These are phyloP conservation scores for Clonostachys chloroleuca DNA, from an alignment of 2,329 filamentous ascomycete species.

Conservation along the genomic window DNA sequence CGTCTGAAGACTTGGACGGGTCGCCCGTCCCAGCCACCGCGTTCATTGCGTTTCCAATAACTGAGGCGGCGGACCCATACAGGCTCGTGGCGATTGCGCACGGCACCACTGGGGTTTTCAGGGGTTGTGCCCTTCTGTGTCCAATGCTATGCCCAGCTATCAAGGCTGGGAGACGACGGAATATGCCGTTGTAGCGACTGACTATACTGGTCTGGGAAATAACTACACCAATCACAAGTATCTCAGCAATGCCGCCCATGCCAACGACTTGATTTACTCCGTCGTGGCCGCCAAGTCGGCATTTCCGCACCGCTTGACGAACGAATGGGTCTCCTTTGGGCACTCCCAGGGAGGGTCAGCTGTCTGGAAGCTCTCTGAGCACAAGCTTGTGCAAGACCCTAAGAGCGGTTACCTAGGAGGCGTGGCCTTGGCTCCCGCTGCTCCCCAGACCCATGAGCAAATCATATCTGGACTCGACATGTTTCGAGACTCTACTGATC, in stretches of 20 bases:
- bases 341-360: slow-evolving; percentile 39
- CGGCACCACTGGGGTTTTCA: slow-evolving; percentile 33
- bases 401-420: slow-evolving; percentile 4
- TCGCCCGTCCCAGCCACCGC: slow-evolving; percentile 36
- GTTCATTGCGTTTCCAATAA: slow-evolving; percentile 17
- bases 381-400: slow-evolving; percentile 9
- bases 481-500: no score
- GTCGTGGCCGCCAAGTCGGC: slow-evolving; percentile 31
- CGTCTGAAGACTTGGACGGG: slow-evolving; percentile 33
- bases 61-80: no score
- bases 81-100: slow-evolving; percentile 35
- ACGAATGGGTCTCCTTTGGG: slow-evolving; percentile 35
- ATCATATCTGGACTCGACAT: slow-evolving; percentile 1
- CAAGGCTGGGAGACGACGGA: slow-evolving; percentile 15
- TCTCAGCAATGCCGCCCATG: slow-evolving; percentile 24
- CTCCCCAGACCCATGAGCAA: neutral
- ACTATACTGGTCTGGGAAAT: slow-evolving; percentile 38
- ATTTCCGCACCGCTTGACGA: slow-evolving; percentile 23
- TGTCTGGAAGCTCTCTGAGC: slow-evolving; percentile 25
- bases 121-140: neutral
- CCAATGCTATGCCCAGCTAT: slow-evolving; percentile 25
- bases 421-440: slow-evolving; percentile 5
- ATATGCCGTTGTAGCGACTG: slow-evolving; percentile 36
- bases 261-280: slow-evolving; percentile 35
- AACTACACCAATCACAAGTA: slow-evolving; percentile 29